Evolutionary conservation across 257 asterid species (phyloP).

Genomic region (Primulina tabacum): DNA sequence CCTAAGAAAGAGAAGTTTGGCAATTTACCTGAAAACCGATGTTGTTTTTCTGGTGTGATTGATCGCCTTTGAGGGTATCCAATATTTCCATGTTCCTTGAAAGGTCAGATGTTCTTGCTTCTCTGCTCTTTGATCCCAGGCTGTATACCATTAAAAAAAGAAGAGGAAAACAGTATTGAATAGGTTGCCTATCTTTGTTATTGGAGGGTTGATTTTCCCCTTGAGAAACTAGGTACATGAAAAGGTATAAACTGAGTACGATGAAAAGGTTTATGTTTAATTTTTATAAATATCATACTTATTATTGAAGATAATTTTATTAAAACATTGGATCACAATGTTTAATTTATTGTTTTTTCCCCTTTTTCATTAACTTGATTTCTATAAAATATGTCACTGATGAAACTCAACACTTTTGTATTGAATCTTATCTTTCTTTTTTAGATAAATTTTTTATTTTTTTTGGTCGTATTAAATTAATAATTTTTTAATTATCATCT

Average conservation of each 20-base stretch:
- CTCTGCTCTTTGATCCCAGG: neutral
- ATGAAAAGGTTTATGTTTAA: no score
- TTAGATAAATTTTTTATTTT: no score
- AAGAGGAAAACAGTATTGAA: neutral
- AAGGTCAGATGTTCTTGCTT: neutral
- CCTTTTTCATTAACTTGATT: no score
- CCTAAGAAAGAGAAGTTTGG: neutral
- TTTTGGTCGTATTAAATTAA: no score
- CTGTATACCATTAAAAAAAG: neutral
- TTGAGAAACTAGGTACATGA: neutral
- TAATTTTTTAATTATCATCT: no score
- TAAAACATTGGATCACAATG: no score
- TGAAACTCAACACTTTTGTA: no score
- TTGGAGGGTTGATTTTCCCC: neutral
- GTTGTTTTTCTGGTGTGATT: neutral
- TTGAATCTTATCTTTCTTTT: no score
- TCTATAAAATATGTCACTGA: no score
- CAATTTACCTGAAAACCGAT: neutral
- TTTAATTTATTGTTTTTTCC: no score
- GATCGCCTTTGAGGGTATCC: neutral
- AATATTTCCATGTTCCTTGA: neutral
- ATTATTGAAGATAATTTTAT: no score
- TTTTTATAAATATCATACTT: no score
- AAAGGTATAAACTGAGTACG: neutral
- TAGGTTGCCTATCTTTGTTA: neutral